phyloP scores from a whole-genome alignment of 1,139 yeast species.

The Kodamaea sp. region DNA sequence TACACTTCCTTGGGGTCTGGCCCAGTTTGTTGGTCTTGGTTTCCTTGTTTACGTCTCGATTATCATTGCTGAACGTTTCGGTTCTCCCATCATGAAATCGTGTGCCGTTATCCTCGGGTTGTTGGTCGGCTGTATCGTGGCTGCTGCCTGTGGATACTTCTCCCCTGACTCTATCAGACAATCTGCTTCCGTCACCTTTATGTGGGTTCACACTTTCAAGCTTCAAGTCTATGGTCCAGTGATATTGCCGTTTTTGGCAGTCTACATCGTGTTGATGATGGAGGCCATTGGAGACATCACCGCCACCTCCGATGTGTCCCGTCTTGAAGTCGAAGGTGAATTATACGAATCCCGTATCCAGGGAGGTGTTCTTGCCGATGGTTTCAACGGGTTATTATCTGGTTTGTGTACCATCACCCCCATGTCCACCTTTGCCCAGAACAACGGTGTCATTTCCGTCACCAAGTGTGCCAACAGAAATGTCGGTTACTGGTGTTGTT shows the following conservation, averaged over 20 bases:
- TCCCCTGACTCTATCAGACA: constrained; percentile 49
- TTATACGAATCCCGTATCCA: constrained; percentile 81
- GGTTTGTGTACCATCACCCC: constrained; percentile 80
- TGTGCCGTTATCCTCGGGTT: constrained; percentile 87
- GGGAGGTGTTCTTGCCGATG: constrained; percentile 89
- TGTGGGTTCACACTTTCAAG: constrained; percentile 85
- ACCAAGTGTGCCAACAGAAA: constrained; percentile 86
- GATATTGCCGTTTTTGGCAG: constrained; percentile 80
- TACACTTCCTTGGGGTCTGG: constrained; percentile 76
- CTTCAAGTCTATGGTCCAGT: constrained; percentile 78
- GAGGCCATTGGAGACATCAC: constrained; percentile 93
- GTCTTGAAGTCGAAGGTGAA: constrained; percentile 79
- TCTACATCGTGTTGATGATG: constrained; percentile 78
- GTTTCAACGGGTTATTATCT: constrained; percentile 68
- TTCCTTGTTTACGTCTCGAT: constrained; percentile 77
- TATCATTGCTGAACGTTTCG: constrained; percentile 77
- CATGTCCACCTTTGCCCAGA: constrained; percentile 87
- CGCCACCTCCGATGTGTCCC: constrained; percentile 87
- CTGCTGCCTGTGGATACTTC: constrained; percentile 88
- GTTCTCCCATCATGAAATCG: constrained; percentile 92
- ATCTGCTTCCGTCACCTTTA: constrained; percentile 83
- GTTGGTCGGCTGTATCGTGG: constrained; percentile 85
- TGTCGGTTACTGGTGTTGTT: constrained; percentile 89
- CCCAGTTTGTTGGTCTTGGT: constrained; percentile 82
- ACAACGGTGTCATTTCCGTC: constrained; percentile 88